These are phyloP conservation scores for Fraxinus nigra DNA, from an alignment of 305 asterid genomes.

Conservation along the genomic window DNA sequence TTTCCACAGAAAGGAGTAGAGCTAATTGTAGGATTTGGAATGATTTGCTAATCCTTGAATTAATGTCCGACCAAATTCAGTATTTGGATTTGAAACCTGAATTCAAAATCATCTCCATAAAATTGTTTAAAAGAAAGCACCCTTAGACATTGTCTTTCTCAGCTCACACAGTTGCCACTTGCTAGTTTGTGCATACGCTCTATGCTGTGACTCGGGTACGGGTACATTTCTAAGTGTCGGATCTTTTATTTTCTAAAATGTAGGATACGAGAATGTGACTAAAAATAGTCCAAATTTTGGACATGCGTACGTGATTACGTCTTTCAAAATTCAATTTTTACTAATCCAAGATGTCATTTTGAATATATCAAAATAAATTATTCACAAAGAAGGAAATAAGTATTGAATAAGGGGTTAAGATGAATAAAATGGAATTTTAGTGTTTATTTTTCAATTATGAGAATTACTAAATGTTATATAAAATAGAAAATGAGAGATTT, in stretches of 20 bases:
- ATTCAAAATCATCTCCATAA: not conserved
- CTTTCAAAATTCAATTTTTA: not conserved
- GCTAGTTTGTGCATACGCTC: not conserved
- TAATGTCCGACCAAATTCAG: not conserved
- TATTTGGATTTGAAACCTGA: not conserved
- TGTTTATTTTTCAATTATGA: not conserved
- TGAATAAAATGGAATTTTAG: not conserved
- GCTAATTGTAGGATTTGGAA: conserved; percentile 12
- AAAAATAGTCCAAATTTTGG: not conserved
- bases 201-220: not conserved
- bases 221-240: not conserved
- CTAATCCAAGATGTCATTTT: not conserved
- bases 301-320: not conserved
- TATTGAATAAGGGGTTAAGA: not conserved
- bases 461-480: no score
- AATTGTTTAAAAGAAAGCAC: conserved; percentile 1
- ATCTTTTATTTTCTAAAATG: not conserved
- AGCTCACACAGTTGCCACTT: conserved; percentile 1
- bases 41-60: conserved; percentile 6
- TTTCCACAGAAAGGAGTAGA: conserved; percentile 4
- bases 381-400: not conserved
- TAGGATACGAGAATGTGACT: not conserved
- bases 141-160: not conserved
- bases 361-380: not conserved
- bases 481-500: not conserved